phyloP scores from a whole-genome alignment of 2,329 filamentous ascomycete genomes.

The Calonectria montana region DNA sequence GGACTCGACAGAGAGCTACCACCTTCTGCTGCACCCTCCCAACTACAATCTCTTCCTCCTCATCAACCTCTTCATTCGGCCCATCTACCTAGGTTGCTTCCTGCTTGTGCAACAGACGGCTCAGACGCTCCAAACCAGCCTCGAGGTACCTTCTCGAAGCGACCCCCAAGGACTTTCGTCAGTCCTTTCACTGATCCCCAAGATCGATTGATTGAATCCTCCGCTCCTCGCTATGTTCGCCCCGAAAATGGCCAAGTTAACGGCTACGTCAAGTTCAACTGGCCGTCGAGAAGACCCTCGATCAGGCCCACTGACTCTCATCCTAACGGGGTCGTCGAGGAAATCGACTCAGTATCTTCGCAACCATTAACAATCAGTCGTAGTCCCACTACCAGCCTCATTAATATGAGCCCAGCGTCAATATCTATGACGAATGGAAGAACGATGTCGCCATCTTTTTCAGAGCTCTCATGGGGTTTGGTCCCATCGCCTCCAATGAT shows the following conservation, averaged over 20 bases:
- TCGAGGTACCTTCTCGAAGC: constrained; percentile 21
- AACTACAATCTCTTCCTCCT: constrained; percentile 28
- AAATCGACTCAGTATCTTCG: constrained; percentile 26
- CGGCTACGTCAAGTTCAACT: constrained; percentile 53
- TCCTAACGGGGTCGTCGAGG: constrained; percentile 28
- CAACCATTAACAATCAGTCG: constrained; percentile 13
- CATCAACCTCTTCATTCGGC: constrained; percentile 19
- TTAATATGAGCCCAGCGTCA: constrained; percentile 21
- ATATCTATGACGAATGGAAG: constrained; percentile 3
- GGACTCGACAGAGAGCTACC: constrained; percentile 28
- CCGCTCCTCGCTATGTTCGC: constrained; percentile 41
- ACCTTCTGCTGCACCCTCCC: constrained; percentile 23
- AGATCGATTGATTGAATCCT: constrained; percentile 41
- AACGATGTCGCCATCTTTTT: constrained; percentile 17
- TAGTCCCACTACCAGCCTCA: constrained; percentile 17
- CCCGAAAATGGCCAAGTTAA: constrained; percentile 50
- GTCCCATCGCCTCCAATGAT: constrained; percentile 21
- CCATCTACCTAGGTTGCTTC: constrained; percentile 31
- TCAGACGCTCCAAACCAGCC: constrained; percentile 16
- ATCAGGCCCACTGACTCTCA: constrained; percentile 24
- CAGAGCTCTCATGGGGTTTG: constrained; percentile 22
- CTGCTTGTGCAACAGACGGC: constrained; percentile 20
- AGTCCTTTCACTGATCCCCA: constrained; percentile 50
- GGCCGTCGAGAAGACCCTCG: constrained; percentile 41
- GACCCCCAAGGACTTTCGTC: constrained; percentile 25